phyloP scores from a whole-genome alignment of 805 yeast species.

The Citeromyces matritensis region DNA sequence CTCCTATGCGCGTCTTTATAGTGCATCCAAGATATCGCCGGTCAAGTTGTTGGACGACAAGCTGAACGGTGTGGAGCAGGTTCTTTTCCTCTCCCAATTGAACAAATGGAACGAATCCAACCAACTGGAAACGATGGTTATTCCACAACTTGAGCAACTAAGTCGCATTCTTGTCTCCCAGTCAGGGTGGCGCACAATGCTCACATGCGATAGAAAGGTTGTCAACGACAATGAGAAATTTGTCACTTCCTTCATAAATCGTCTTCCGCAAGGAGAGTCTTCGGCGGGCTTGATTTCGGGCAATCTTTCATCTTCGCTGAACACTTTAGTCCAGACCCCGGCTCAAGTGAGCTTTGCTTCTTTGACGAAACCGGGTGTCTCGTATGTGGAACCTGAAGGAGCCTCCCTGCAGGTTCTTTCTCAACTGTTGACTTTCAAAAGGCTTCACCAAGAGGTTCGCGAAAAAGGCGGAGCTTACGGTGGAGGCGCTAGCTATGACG shows the following conservation, averaged over 20 bases:
- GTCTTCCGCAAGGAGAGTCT: conserved; percentile 1
- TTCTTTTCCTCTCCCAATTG: conserved; percentile 51
- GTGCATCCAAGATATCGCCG: conserved; percentile 48
- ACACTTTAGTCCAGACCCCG: conserved; percentile 55
- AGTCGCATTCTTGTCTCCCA: conserved; percentile 21
- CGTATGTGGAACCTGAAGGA: conserved; percentile 58
- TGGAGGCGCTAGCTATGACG: conserved; percentile 80
- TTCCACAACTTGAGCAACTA: conserved; percentile 48
- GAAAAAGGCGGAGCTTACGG: conserved; percentile 98
- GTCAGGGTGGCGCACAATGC: conserved; percentile 27
- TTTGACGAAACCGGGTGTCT: conserved; percentile 45
- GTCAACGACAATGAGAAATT: conserved; percentile 19
- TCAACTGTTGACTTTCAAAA: conserved; percentile 66
- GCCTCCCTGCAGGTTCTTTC: conserved; percentile 77
- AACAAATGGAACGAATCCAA: conserved; percentile 36
- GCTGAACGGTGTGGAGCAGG: conserved; percentile 64
- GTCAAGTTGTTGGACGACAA: conserved; percentile 46
- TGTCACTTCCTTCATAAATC: conserved; percentile 15
- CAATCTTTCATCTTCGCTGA: conserved; percentile 3
- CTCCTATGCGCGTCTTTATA: conserved; percentile 55
- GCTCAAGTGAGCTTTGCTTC: conserved; percentile 83
- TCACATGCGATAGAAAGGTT: conserved; percentile 41
- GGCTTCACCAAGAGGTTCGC: conserved; percentile 77
- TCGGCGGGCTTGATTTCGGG: neutral
- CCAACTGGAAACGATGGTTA: conserved; percentile 33